Conservation (phyloP, 2,329 filamentous ascomycete genomes). For the Venturia carpophila region DNA sequence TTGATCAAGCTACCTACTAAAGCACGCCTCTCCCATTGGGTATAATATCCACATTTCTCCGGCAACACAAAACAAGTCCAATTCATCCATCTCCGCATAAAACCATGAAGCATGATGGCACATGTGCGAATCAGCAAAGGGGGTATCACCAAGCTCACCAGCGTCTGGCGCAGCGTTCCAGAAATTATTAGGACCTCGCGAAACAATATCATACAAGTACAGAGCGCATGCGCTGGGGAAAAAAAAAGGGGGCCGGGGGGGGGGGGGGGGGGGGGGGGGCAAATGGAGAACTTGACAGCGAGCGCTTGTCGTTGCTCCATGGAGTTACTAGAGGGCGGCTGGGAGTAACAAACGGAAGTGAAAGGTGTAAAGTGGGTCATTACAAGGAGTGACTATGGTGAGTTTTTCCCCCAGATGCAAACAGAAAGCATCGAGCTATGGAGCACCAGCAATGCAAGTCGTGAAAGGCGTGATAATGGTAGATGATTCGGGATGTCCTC, state of each 20-base stretch:
- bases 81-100: constrained; percentile 11
- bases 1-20: constrained; percentile 3
- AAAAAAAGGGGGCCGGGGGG: not conserved
- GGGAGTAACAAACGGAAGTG: not conserved
- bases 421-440: not conserved
- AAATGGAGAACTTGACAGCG: constrained; percentile 12
- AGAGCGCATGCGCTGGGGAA: constrained; percentile 8
- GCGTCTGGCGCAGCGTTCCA: constrained; percentile 1
- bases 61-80: constrained; percentile 12
- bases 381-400: constrained; percentile 10
- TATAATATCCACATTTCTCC: constrained; percentile 8
- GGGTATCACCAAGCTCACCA: constrained; percentile 14
- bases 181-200: not conserved
- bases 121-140: constrained; percentile 3
- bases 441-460: constrained; percentile 7
- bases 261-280: not conserved
- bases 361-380: not conserved
- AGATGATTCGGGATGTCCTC: not conserved
- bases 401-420: not conserved
- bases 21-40: constrained; percentile 4
- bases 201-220: not conserved
- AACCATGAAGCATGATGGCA: constrained; percentile 10
- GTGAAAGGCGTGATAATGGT: constrained; percentile 2
- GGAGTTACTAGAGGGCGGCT: not conserved
- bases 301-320: constrained; percentile 10